A percentile compares a stretch with the other conserved stretches of the same genome.
These are phyloP conservation scores for Haplosporangium gracile DNA, from an alignment of 192 early-diverging fungal genomes.

Conservation along the genomic window DNA sequence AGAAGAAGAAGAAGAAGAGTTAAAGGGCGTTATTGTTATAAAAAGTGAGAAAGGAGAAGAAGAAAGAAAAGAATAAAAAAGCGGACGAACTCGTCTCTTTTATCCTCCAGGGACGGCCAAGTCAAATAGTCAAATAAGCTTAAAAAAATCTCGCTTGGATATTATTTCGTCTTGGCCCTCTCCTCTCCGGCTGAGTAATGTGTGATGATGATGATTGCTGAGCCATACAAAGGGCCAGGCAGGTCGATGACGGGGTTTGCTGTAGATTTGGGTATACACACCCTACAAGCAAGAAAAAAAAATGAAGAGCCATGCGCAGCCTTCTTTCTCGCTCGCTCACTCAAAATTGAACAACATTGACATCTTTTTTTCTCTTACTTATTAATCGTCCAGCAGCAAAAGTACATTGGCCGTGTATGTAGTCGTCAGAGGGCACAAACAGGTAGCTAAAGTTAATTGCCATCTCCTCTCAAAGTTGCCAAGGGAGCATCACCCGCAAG, in stretches of 20 bases:
- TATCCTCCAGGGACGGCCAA: neutral
- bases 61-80: neutral
- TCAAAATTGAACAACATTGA: no score
- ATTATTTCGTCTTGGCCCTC: neutral
- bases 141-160: neutral
- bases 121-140: conserved; percentile 5
- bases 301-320: neutral
- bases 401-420: neutral
- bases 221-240: neutral
- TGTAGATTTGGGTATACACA: neutral
- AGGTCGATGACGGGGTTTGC: conserved; percentile 8
- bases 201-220: neutral
- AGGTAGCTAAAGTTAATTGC: no score
- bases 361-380: neutral
- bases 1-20: neutral
- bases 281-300: neutral
- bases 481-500: neutral
- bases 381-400: neutral
- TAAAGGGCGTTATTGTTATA: no score
- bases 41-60: neutral
- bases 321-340: neutral
- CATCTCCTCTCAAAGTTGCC: neutral
- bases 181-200: neutral
- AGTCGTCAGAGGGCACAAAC: no score
- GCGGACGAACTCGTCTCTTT: neutral